Evolutionary conservation across 1,284 basidiomycete species (phyloP).

Genomic region (Ceratobasidium sp.): DNA sequence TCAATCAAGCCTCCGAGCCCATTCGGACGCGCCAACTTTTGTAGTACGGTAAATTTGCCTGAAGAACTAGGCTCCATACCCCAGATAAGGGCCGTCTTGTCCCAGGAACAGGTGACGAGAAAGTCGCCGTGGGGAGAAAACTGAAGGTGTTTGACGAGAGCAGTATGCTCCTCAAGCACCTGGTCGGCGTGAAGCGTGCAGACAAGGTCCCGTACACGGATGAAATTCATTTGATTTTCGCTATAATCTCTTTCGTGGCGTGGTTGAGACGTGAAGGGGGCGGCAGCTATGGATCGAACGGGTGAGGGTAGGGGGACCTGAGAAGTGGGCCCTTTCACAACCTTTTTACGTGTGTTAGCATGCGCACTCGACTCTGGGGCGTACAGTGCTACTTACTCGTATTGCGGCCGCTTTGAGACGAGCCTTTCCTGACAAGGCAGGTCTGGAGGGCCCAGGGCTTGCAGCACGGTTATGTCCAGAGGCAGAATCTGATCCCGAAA

Average conservation of each 20-base stretch:
- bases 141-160: conserved; percentile 37
- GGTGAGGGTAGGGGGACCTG: neutral
- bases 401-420: conserved; percentile 13
- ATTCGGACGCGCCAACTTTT: conserved; percentile 17
- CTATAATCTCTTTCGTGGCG: conserved; percentile 31
- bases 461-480: neutral
- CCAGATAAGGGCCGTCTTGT: conserved; percentile 37
- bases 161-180: conserved; percentile 15
- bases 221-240: conserved; percentile 5
- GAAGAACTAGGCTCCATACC: conserved; percentile 3
- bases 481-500: neutral
- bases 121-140: conserved; percentile 42
- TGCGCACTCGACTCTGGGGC: no score
- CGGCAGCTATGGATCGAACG: conserved; percentile 34
- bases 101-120: conserved; percentile 34
- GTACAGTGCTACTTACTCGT: conserved; percentile 11
- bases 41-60: conserved; percentile 4
- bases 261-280: conserved; percentile 10
- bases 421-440: conserved; percentile 1
- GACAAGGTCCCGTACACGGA: conserved; percentile 11
- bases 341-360: neutral
- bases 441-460: neutral
- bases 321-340: neutral
- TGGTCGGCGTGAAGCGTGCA: conserved; percentile 20
- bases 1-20: conserved; percentile 30